These are phyloP conservation scores for Solanum rostratum DNA, from an alignment of 257 asterid species.

Conservation along the genomic window DNA sequence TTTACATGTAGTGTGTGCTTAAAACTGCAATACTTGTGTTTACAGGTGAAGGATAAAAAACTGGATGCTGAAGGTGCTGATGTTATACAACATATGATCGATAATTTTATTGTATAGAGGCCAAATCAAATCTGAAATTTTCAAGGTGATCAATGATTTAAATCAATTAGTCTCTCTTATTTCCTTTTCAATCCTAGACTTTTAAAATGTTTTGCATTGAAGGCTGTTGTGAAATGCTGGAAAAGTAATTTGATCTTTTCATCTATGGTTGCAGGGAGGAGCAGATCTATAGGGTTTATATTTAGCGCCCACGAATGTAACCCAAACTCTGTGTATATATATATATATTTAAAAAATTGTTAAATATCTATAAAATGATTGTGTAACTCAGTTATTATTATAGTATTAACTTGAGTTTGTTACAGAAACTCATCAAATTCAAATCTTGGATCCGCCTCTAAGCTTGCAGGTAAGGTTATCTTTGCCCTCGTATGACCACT, in stretches of 20 bases:
- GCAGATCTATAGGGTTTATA: background rate
- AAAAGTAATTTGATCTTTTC: background rate
- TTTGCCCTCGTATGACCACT: background rate
- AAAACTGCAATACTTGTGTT: background rate
- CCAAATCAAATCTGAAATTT: background rate
- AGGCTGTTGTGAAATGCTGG: background rate
- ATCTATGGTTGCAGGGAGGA: background rate
- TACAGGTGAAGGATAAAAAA: slow-evolving; percentile 67
- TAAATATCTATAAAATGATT: background rate
- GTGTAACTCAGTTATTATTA: background rate
- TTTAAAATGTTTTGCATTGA: background rate
- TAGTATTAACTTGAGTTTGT: background rate
- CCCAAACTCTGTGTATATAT: background rate
- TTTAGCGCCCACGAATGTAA: background rate
- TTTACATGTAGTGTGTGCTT: background rate
- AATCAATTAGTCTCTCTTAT: background rate
- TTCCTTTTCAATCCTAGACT: background rate
- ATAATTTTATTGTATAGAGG: slow-evolving; percentile 49
- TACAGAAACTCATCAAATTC: background rate
- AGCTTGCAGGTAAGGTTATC: background rate
- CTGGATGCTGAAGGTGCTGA: slow-evolving; percentile 84
- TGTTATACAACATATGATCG: slow-evolving; percentile 85
- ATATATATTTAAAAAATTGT: background rate
- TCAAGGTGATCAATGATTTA: background rate
- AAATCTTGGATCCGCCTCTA: background rate